Evolutionary conservation across 176 grass and related monocot species (phyloP).

Genomic region (Carex myosuroides): DNA sequence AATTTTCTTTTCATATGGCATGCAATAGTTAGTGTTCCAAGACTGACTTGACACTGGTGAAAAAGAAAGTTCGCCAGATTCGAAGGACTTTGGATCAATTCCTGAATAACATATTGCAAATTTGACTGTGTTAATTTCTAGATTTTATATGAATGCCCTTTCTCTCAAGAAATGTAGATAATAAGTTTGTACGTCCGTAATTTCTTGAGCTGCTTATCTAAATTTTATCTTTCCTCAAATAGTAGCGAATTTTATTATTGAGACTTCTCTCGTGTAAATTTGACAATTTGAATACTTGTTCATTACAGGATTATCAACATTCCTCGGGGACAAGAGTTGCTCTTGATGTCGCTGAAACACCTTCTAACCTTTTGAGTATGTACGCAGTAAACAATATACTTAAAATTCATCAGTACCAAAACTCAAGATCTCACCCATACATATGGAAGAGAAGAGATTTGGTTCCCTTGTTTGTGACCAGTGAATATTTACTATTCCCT

Average conservation of each 20-base stretch:
- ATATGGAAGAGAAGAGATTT: no score
- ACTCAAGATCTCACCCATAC: not conserved
- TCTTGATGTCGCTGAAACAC: conserved; percentile 90
- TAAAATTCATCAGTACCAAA: not conserved
- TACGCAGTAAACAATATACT: not conserved
- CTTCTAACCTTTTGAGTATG: conserved; percentile 92
- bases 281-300: not conserved
- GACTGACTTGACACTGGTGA: not conserved
- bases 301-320: conserved; percentile 91
- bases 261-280: not conserved
- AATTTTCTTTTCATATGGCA: not conserved
- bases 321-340: conserved; percentile 94
- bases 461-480: not conserved
- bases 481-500: not conserved
- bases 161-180: not conserved
- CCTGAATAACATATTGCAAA: not conserved
- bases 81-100: not conserved
- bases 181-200: not conserved
- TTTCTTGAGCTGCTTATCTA: not conserved
- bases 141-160: not conserved
- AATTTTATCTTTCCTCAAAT: not conserved
- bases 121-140: not conserved
- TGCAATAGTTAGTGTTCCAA: not conserved
- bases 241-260: not conserved
- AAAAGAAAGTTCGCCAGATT: not conserved